Base-by-base conservation (phyloP, 179 eudicot species). In the Amaranthus tricolor region DNA sequence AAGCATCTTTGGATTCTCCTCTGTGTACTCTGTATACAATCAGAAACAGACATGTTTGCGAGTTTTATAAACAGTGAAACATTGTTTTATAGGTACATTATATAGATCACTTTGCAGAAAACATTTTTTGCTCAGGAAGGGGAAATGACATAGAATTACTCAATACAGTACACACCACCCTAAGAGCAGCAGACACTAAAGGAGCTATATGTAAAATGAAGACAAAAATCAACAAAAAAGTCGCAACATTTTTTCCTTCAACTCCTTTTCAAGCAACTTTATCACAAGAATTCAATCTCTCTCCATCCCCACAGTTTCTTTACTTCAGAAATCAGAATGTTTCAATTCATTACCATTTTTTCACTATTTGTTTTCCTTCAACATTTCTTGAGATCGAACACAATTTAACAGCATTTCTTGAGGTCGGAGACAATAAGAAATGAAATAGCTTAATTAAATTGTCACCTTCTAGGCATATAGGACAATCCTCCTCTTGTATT, bases 401-500 rank as follows among this genome's bases (percentile, higher is more conserved):
- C 43, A 66, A 49, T 10, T 11, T 66, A 11, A 66, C 12, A 50
- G 6, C 58, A 51, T 68, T 21, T 20, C 16, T 31, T 31, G 40
- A 15, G 5, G 19, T 11, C 20, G 52, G 51, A 45, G 9, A 19
- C 13, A 60, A 7, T 60, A 59, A 60, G 40, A 15, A 58, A 55
- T 12, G 31, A 62, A 59, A 66, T 50, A 47, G 52, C 7, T 10
- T 17, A 52, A 59, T 76, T 31, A 43, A 48, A 14, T 62, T 53
- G 21, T 68, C 75, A 88, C 96, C 96, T 89, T 90, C 97, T 58
- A 92, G 93, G 85, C 96, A 92, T 67, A 82, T 92, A 24, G 97
- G 97, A 76, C 97, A 92, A 66, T 90, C 95, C 76, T 91, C 96
- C 58, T 87, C 92, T 69, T 82, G 85, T 45, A 69, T 68, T 66